Percentiles rank a stretch among this genome's conserved stretches.
These are phyloP conservation scores for Debaryomyces sp. DNA, from an alignment of 1,139 yeast species.

Conservation along the genomic window DNA sequence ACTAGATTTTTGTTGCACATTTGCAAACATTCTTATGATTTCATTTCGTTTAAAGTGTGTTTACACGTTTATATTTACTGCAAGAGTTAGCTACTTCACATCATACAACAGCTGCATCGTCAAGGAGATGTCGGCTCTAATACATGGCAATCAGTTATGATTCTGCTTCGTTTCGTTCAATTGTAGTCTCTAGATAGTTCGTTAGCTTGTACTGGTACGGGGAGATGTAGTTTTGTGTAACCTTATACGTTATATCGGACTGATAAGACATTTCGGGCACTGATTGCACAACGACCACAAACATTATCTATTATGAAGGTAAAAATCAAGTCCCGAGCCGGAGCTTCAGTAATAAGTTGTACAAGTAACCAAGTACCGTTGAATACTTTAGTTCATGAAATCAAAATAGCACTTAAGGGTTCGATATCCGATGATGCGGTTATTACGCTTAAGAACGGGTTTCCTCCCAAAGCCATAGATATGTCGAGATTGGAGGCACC, in stretches of 20 bases:
- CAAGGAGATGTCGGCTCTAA: not conserved
- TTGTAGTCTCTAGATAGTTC: not conserved
- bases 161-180: not conserved
- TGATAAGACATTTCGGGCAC: conserved; percentile 1
- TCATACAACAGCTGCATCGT: not conserved
- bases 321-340: conserved; percentile 23
- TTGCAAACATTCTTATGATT: conserved; percentile 4
- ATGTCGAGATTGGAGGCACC: conserved; percentile 19
- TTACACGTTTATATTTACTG: conserved; percentile 2
- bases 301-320: conserved; percentile 22
- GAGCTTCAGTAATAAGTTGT: conserved; percentile 19
- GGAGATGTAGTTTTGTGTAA: conserved; percentile 1
- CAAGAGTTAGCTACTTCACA: conserved; percentile 2
- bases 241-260: not conserved
- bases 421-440: conserved; percentile 18
- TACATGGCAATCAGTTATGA: not conserved
- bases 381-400: conserved; percentile 20
- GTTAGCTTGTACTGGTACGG: not conserved
- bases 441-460: conserved; percentile 50
- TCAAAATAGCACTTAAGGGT: conserved; percentile 14
- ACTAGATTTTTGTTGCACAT: conserved; percentile 2
- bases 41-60: conserved; percentile 3
- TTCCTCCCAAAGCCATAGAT: conserved; percentile 57
- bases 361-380: conserved; percentile 13
- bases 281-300: not conserved